Percentiles rank a stretch among this genome's conserved stretches.
Conservation (phyloP, 495 filamentous ascomycete species). For the Paragyromitra xinjiangensis region DNA sequence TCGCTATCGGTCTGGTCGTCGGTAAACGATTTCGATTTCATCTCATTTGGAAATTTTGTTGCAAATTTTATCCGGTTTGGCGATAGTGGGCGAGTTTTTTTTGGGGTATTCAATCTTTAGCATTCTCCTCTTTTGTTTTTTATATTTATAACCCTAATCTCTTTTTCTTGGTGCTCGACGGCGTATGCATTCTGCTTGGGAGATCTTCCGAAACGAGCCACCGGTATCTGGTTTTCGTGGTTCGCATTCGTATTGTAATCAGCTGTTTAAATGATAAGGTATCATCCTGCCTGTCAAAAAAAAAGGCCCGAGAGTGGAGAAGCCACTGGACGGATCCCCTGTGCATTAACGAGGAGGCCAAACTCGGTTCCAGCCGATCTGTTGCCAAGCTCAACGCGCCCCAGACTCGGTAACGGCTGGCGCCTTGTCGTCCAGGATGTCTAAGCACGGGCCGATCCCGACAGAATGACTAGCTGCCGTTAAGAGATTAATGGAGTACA, state of each 20-base stretch:
- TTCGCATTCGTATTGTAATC: constrained; percentile 48
- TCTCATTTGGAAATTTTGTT: constrained; percentile 45
- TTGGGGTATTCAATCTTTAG: constrained; percentile 47
- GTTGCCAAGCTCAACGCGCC: constrained; percentile 44
- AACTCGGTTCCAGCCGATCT: constrained; percentile 54
- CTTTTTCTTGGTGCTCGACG: constrained; percentile 50
- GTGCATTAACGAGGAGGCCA: constrained; percentile 53
- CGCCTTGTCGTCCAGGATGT: constrained; percentile 46
- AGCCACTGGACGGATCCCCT: constrained; percentile 37
- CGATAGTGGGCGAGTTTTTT: constrained; percentile 24
- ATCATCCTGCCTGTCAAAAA: constrained; percentile 43
- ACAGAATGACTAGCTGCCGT: constrained; percentile 49
- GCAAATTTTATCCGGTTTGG: constrained; percentile 34
- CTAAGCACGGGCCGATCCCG: constrained; percentile 54
- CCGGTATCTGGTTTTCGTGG: constrained; percentile 50
- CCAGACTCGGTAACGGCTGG: constrained; percentile 51
- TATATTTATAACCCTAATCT: constrained; percentile 41
- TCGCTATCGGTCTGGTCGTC: constrained; percentile 25
- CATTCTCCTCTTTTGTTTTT: constrained; percentile 39
- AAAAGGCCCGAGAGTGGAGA: constrained; percentile 34
- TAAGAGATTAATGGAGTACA: constrained; percentile 36
- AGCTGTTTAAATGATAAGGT: constrained; percentile 49
- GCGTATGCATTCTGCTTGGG: constrained; percentile 53
- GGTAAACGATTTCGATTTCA: constrained; percentile 51
- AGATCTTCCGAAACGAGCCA: constrained; percentile 51